These are phyloP conservation scores for Candida ulmi DNA, from an alignment of 805 yeast species.

Conservation along the genomic window DNA sequence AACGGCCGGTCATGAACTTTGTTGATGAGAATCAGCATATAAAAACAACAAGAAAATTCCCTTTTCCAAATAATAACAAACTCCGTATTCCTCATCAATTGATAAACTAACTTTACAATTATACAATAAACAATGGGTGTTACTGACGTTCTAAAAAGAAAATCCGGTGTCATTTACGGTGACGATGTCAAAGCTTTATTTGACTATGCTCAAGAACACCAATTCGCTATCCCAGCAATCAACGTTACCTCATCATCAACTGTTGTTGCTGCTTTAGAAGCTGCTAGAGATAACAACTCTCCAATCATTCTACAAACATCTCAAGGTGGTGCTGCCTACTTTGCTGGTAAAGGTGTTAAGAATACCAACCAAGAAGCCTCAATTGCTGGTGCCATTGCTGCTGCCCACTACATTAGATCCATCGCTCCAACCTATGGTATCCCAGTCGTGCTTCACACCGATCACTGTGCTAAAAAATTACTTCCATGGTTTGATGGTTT, in stretches of 20 bases:
- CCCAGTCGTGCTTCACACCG: conserved; percentile 96
- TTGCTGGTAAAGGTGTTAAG: conserved; percentile 98
- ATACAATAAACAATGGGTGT: conserved; percentile 48
- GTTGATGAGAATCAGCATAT: no score
- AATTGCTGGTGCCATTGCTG: conserved; percentile 91
- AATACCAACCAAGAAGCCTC: conserved; percentile 93
- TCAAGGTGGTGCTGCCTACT: conserved; percentile 99
- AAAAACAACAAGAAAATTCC: no score
- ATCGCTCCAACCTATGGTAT: conserved; percentile 95
- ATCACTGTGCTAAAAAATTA: conserved; percentile 98
- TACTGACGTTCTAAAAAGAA: conserved; percentile 76
- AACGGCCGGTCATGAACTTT: no score
- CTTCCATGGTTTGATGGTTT: conserved; percentile 99
- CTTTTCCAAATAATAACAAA: no score
- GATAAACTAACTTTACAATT: no score
- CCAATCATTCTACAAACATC: conserved; percentile 97
- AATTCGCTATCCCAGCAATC: conserved; percentile 97
- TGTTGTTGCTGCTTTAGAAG: conserved; percentile 93
- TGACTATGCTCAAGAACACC: conserved; percentile 87
- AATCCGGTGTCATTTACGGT: conserved; percentile 98
- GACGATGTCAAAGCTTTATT: conserved; percentile 84
- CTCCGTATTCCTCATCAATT: no score
- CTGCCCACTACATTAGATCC: conserved; percentile 95
- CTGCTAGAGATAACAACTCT: conserved; percentile 89
- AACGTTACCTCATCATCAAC: conserved; percentile 98